Evolutionary conservation across 139 green algal species (phyloP), one percentile per base, ranked within the genome.

Genomic region (Tetratostichococcus sp.): DNA sequence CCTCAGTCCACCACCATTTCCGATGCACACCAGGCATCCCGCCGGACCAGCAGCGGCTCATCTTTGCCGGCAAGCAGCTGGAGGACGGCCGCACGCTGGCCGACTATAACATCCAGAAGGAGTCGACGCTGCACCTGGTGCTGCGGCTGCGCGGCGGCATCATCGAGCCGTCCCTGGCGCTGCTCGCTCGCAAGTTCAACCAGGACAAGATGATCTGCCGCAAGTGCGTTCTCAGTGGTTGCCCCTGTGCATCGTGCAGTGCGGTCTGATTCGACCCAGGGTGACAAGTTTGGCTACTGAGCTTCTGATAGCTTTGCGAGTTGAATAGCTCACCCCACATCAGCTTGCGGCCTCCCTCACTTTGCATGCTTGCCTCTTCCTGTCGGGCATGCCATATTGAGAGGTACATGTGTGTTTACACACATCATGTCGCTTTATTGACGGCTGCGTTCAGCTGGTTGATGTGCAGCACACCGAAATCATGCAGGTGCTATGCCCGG

Each of bases 141-240:
- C 91, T 99, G 71, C 92, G 96, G 58, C 91, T 99, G 80, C 90
- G 96, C 67, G 93, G 93, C 59, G 94, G 94, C 77, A 99, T 99
- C 89, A 99, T 99, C 74, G 96, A 99, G 93, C 96, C 96, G 21
- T 98, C 93, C 31, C 93, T 99, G 74, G 89, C 95, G 83, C 94
- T 93, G 74, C 91, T 99, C 59, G 96, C 96, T 17, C 86, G 91
- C 76, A 99, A 99, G 92, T 98, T 95, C 91, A 99, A 99, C 91
- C 86, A 93, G 80, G 95, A 99, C 84, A 99, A 99, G 90, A 92
- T 95, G 83, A 96, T 99, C 82, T 99, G 95, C 93, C 92, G 95
- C 88, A 99, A 98, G 95, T 98, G 75, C 84, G 91, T 80, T 30
- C n/a, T n/a, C n/a, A n/a, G n/a, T 66, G 58, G 4, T 4, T 70